Conservation (phyloP, 2,329 filamentous ascomycete species). For the Ophiostoma australiae region DNA sequence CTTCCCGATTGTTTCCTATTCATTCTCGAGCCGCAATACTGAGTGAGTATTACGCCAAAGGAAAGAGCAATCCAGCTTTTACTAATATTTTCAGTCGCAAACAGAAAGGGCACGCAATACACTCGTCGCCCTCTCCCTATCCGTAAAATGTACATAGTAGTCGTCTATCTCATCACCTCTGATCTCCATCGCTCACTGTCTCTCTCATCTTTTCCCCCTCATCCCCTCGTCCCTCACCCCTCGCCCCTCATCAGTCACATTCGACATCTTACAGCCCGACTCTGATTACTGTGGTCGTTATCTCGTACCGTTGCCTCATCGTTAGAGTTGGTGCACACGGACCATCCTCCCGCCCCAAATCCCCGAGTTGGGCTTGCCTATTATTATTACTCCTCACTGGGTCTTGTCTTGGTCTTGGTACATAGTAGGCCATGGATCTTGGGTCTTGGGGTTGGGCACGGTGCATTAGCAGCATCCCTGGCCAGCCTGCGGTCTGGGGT, state of each 20-base stretch:
- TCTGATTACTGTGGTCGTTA: background rate
- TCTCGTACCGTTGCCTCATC: background rate
- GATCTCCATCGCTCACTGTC: background rate
- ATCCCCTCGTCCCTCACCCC: background rate
- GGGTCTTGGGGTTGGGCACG: background rate
- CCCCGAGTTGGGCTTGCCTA: background rate
- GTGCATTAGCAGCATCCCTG: background rate
- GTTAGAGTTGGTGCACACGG: conserved; percentile 3
- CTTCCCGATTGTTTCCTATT: background rate
- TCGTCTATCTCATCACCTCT: background rate
- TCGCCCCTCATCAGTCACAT: background rate
- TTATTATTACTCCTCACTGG: background rate
- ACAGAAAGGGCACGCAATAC: background rate
- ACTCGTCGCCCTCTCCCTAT: background rate
- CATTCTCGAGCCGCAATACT: no score
- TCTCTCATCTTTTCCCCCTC: background rate
- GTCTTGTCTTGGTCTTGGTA: background rate
- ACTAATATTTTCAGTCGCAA: background rate
- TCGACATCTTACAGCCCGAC: background rate
- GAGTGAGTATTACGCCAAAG: background rate
- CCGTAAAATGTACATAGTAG: background rate
- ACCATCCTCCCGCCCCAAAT: conserved; percentile 9
- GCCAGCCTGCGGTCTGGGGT: background rate
- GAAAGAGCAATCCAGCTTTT: background rate
- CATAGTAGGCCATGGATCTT: background rate